Evolutionary conservation across 1,284 basidiomycete species (phyloP).

Genomic region (Takashimella tepidaria): DNA sequence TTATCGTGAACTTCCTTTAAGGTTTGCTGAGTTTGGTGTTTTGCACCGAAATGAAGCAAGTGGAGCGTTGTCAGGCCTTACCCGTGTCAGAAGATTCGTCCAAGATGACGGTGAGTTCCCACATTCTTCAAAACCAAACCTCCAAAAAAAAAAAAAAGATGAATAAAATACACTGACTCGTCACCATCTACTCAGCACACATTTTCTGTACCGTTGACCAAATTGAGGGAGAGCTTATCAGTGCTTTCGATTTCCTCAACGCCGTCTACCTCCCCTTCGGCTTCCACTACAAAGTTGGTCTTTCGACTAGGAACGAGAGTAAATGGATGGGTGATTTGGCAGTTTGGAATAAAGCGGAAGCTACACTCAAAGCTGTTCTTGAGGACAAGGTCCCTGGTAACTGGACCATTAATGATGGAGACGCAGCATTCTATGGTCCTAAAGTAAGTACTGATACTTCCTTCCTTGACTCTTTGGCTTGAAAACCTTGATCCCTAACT

Average conservation of each 20-base stretch:
- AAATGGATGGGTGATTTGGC: constrained; percentile 87
- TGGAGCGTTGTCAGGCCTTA: constrained; percentile 88
- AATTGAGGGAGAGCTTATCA: constrained; percentile 82
- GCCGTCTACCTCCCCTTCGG: constrained; percentile 94
- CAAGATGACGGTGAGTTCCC: constrained; percentile 81
- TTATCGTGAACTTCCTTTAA: constrained; percentile 92
- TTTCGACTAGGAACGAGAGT: constrained; percentile 88
- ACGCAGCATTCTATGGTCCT: constrained; percentile 95
- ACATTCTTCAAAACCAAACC: too few relatives aligned
- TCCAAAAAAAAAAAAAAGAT: too few relatives aligned
- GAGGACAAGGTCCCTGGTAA: constrained; percentile 82
- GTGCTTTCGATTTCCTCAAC: constrained; percentile 91
- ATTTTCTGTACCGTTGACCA: constrained; percentile 94
- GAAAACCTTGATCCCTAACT: background rate
- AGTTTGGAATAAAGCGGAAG: constrained; percentile 86
- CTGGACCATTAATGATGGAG: constrained; percentile 93
- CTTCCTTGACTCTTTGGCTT: background rate
- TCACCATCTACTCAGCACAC: constrained; percentile 51
- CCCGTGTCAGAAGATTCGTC: constrained; percentile 88
- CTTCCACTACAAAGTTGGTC: constrained; percentile 90
- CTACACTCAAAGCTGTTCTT: constrained; percentile 74
- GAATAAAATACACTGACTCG: too few relatives aligned
- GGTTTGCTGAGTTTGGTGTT: constrained; percentile 98
- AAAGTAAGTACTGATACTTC: constrained; percentile 58
- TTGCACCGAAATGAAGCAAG: constrained; percentile 96